These are phyloP conservation scores for Geotrichum australiense DNA, from an alignment of 1,139 yeast species.

Conservation along the genomic window DNA sequence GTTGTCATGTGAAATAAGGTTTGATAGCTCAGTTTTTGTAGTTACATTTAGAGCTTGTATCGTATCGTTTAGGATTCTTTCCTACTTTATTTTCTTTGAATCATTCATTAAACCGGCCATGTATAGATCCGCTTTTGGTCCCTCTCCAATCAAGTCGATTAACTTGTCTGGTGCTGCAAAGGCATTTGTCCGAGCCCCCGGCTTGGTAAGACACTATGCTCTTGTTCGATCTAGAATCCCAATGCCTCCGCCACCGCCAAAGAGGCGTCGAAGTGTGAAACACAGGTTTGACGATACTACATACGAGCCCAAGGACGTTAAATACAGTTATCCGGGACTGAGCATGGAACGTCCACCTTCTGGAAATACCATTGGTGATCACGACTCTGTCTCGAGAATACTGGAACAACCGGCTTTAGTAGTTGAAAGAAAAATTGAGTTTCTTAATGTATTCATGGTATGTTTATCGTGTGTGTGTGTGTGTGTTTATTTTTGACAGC, in stretches of 20 bases:
- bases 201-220: no score
- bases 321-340: slow-evolving; percentile 12
- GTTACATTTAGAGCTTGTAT: no score
- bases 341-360: slow-evolving; percentile 10
- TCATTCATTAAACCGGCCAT: no score
- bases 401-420: slow-evolving; percentile 75
- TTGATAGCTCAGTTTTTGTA: no score
- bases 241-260: slow-evolving; percentile 19
- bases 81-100: no score
- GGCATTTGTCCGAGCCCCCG: no score
- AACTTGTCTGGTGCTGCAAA: no score
- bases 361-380: slow-evolving; percentile 37
- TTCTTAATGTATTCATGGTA: slow-evolving; percentile 66
- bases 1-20: no score
- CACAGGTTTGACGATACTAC: slow-evolving; percentile 4
- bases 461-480: slow-evolving; percentile 7
- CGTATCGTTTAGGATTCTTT: no score
- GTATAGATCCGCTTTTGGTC: no score
- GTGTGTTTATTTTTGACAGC: neutral
- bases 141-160: no score
- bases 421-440: slow-evolving; percentile 79
- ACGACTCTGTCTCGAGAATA: slow-evolving; percentile 51
- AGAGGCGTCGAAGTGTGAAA: slow-evolving; percentile 5
- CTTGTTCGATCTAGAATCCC: slow-evolving; percentile 19
- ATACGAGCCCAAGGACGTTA: slow-evolving; percentile 12